A percentile compares a stretch with the other conserved stretches of the same genome.
phyloP scores from a whole-genome alignment of 495 filamentous ascomycete genomes.

The Ascodesmis nigricans region DNA sequence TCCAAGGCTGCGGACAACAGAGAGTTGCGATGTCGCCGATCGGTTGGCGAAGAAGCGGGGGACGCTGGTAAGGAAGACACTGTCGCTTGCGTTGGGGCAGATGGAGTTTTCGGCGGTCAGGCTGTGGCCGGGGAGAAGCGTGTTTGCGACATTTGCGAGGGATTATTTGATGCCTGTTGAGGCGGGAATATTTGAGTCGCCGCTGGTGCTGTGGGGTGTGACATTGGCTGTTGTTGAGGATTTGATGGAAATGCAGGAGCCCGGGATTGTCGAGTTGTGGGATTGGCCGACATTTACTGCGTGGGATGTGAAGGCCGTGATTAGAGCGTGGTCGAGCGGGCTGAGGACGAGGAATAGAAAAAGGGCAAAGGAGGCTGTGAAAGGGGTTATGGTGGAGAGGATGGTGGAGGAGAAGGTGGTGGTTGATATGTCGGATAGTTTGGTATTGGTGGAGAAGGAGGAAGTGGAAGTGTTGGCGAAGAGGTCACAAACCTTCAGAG shows the following conservation, averaged over 20 bases:
- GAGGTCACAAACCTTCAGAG: conserved; percentile 22
- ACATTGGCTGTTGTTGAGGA: conserved; percentile 52
- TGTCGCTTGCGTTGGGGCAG: conserved; percentile 36
- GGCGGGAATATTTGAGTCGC: conserved; percentile 23
- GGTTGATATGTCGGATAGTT: conserved; percentile 7
- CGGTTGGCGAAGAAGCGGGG: conserved; percentile 33
- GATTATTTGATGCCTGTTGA: conserved; percentile 17
- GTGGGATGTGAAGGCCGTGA: conserved; percentile 36
- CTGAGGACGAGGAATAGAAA: conserved; percentile 37
- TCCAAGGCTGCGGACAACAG: conserved; percentile 37
- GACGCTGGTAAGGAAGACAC: conserved; percentile 28
- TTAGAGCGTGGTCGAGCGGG: conserved; percentile 37
- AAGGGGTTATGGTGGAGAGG: conserved; percentile 4
- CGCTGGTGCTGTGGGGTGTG: conserved; percentile 53
- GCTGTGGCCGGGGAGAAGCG: conserved; percentile 23
- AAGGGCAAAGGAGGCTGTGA: conserved; percentile 25
- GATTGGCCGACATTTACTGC: conserved; percentile 53
- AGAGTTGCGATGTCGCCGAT: conserved; percentile 43
- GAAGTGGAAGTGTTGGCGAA: conserved; percentile 9
- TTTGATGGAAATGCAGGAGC: conserved; percentile 48
- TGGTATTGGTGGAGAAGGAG: conserved; percentile 16
- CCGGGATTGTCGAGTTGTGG: conserved; percentile 40
- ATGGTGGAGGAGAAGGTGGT: neutral
- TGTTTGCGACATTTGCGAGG: conserved; percentile 16
- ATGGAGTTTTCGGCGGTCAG: conserved; percentile 53